These are phyloP conservation scores for Aspergillus novoparasiticus DNA, from an alignment of 2,329 filamentous ascomycete genomes.

Conservation along the genomic window DNA sequence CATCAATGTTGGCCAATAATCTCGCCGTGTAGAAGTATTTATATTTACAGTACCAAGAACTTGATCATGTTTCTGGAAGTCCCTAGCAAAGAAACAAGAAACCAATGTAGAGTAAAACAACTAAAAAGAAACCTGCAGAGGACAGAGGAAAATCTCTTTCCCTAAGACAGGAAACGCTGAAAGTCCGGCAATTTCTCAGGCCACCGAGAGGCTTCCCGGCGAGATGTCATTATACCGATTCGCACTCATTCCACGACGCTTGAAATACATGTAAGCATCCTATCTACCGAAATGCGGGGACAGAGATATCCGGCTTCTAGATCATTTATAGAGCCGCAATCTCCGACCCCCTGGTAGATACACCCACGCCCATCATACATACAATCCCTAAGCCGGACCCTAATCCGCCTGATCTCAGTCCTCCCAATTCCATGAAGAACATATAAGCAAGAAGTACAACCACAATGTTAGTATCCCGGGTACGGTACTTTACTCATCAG, in stretches of 20 bases:
- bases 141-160: neutral
- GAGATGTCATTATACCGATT: neutral
- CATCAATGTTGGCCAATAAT: neutral
- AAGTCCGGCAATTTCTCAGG: neutral
- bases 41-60: neutral
- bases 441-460: neutral
- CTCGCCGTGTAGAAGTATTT: neutral
- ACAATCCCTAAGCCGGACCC: too few species aligned
- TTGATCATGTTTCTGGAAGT: neutral
- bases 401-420: too few species aligned
- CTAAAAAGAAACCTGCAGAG: neutral
- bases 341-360: neutral
- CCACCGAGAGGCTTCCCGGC: neutral
- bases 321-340: neutral
- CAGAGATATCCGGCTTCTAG: neutral
- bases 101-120: neutral
- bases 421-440: too few species aligned
- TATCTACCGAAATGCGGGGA: neutral
- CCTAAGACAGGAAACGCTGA: neutral
- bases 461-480: neutral
- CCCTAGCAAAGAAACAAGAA: neutral
- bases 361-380: too few species aligned
- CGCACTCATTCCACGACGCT: neutral
- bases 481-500: neutral
- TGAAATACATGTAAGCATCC: neutral